phyloP scores from a whole-genome alignment of 2,329 filamentous ascomycete species.

The Lizonia empirigonia region DNA sequence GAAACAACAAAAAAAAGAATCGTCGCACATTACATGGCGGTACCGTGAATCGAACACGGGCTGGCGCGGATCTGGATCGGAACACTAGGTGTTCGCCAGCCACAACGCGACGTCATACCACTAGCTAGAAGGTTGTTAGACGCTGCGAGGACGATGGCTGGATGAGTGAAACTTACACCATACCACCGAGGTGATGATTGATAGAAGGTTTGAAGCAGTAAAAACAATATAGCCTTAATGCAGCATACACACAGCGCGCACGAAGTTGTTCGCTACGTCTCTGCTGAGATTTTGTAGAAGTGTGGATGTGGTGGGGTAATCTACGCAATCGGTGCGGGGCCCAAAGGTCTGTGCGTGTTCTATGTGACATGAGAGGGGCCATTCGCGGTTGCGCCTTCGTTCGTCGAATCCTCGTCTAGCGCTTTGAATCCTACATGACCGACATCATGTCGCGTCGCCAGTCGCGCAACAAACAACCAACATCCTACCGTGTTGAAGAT shows the following conservation, averaged over 20 bases:
- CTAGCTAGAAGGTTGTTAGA: slow-evolving; percentile 26
- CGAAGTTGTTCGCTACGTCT: not conserved
- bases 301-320: not conserved
- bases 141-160: not conserved
- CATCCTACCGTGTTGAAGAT: slow-evolving; percentile 29
- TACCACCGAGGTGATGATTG: slow-evolving; percentile 35
- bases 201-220: slow-evolving; percentile 6
- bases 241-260: too few relatives aligned
- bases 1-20: not conserved
- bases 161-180: slow-evolving; percentile 22
- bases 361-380: slow-evolving; percentile 17
- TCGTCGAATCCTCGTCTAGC: slow-evolving; percentile 8
- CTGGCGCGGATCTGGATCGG: slow-evolving; percentile 45
- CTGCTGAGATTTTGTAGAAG: not conserved
- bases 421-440: slow-evolving; percentile 10
- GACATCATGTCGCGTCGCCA: slow-evolving; percentile 27
- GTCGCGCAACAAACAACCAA: slow-evolving; percentile 27
- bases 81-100: slow-evolving; percentile 32
- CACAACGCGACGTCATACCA: slow-evolving; percentile 51
- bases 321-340: slow-evolving; percentile 11
- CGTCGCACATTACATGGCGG: slow-evolving; percentile 20
- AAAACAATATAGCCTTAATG: slow-evolving; percentile 2
- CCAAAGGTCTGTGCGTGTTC: slow-evolving; percentile 22
- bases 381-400: slow-evolving; percentile 7
- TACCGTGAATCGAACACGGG: slow-evolving; percentile 46